Base-by-base conservation (phyloP, 176 grass and related monocot genomes). In the Triticum turgidum region DNA sequence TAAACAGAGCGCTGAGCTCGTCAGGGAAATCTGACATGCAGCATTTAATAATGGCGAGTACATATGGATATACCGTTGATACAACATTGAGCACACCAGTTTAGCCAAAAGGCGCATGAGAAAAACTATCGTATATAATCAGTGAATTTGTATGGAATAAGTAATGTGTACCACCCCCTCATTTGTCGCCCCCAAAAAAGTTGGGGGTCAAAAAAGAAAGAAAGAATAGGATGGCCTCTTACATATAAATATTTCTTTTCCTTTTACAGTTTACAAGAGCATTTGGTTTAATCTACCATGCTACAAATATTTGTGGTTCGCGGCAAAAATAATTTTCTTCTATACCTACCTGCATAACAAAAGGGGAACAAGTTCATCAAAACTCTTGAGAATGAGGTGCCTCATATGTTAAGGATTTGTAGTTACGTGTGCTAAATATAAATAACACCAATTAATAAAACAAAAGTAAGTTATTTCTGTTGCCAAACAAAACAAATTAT, bases 321-420 rank as follows among this genome's bases (percentile, higher is more conserved):
- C 3, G 22, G 70, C 71, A 82, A 91, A 91, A 88, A 78, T 12
- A 56, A 81, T 27, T 79, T 17, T 85, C 86, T 88, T 88, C 77
- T 88, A 88, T 88, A 88, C 30, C 90, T 85, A 91, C 90, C 90
- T 91, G 86, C 86, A 88, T 10, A 65, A 78, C 30, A 20, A 78
- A 91, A 88, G 62, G 32, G 34, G 67, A 62, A 61, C 4, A 21
- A 34, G 22, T 42, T 65, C 32, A 85, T 70, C 12, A 88, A 76
- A 69, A 69, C 11, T 65, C 51, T 42, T 44, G 38, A 34, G 7
- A 80, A 75, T 35, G 25, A 73, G 20, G 33, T 47, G 20, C 29
- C 27, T 22, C 59, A 41, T 10, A 8, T 11, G 30, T 22, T 68
- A 29, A 71, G 4, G 29, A 65, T 71, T 56, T 9, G 65, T 71